These are phyloP conservation scores for Plasmodium knowlesi DNA, from an alignment of 169 alveolate species.

Conservation along the genomic window DNA sequence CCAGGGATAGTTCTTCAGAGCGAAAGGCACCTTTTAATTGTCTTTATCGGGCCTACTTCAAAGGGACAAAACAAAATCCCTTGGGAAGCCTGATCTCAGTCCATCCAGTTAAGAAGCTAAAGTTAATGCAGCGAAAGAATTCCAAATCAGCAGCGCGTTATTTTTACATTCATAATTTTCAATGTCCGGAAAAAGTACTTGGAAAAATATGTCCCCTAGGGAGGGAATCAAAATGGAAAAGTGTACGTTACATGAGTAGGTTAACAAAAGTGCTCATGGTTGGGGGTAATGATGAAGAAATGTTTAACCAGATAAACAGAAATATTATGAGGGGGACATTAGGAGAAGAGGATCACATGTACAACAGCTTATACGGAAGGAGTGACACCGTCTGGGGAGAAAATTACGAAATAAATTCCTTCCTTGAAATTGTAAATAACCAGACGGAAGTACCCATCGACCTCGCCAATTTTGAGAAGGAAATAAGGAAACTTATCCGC, in stretches of 20 bases:
- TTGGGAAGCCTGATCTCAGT: not conserved
- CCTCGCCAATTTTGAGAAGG: slow-evolving; percentile 37
- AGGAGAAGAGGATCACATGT: not conserved
- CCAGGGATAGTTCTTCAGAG: not conserved
- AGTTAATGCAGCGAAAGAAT: not conserved
- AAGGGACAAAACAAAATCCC: not conserved
- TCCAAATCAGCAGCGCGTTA: not conserved
- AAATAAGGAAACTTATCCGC: slow-evolving; percentile 40
- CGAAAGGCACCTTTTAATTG: not conserved
- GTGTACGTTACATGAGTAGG: not conserved
- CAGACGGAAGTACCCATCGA: slow-evolving; percentile 52
- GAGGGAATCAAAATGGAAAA: not conserved
- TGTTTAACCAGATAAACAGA: not conserved
- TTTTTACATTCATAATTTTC: not conserved
- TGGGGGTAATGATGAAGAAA: not conserved
- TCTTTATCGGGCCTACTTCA: not conserved
- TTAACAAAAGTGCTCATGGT: not conserved
- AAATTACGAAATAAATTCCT: slow-evolving; percentile 8
- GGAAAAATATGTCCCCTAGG: not conserved
- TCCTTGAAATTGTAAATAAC: slow-evolving; percentile 54
- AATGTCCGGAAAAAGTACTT: not conserved
- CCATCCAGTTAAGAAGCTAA: not conserved
- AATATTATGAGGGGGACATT: not conserved
- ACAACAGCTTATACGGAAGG: not conserved
- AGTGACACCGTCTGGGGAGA: not conserved